Evolutionary conservation across 2,329 filamentous ascomycete genomes (phyloP).

Genomic region (Epichloe gansuensis): DNA sequence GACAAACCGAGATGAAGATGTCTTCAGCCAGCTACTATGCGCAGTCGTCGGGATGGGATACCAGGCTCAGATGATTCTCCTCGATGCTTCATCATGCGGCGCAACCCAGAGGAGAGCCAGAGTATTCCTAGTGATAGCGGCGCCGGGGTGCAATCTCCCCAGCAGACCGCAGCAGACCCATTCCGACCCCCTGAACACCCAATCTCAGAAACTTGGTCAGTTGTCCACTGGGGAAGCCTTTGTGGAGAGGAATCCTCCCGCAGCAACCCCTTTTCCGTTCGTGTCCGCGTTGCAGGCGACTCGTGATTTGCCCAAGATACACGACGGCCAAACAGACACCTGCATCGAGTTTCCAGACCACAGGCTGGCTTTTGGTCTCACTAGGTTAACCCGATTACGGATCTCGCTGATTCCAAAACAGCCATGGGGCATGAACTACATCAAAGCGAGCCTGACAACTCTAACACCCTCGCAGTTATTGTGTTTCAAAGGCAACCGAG

Average conservation of each 20-base stretch:
- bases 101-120: slow-evolving; percentile 52
- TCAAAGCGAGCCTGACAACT: slow-evolving; percentile 28
- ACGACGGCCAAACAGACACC: slow-evolving; percentile 45
- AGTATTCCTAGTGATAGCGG: slow-evolving; percentile 59
- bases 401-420: slow-evolving; percentile 45
- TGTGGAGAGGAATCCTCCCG: slow-evolving; percentile 30
- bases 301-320: slow-evolving; percentile 47
- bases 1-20: slow-evolving; percentile 40
- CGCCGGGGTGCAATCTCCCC: slow-evolving; percentile 48
- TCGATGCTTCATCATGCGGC: slow-evolving; percentile 59
- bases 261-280: slow-evolving; percentile 45
- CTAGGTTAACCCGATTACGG: slow-evolving; percentile 27
- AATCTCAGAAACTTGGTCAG: slow-evolving; percentile 34
- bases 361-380: slow-evolving; percentile 32
- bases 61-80: slow-evolving; percentile 52
- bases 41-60: slow-evolving; percentile 66
- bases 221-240: slow-evolving; percentile 48
- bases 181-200: slow-evolving; percentile 36
- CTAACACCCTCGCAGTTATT: slow-evolving; percentile 17
- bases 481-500: slow-evolving; percentile 10
- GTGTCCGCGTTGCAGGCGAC: slow-evolving; percentile 41
- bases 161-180: slow-evolving; percentile 47
- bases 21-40: slow-evolving; percentile 62
- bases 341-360: slow-evolving; percentile 60
- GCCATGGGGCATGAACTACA: slow-evolving; percentile 42